Evolutionary conservation across 192 early-diverging fungal species (phyloP).

Genomic region (Diversispora epigaea): DNA sequence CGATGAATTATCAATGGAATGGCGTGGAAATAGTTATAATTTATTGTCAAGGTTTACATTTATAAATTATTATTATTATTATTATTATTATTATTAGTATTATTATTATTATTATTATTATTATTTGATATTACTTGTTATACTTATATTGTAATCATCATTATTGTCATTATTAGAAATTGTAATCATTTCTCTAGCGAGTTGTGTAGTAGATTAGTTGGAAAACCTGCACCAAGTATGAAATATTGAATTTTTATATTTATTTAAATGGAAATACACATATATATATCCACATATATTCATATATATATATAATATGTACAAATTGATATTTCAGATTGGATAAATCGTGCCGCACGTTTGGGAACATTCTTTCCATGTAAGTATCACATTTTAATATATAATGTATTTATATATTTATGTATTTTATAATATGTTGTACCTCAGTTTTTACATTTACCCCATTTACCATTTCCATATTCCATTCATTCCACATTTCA

Average conservation of each 20-base stretch:
- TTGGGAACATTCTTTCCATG: conserved; percentile 50
- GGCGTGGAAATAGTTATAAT: conserved; percentile 28
- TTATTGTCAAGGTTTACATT: conserved; percentile 18
- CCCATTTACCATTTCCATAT: neutral
- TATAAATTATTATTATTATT: neutral
- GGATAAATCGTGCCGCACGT: conserved; percentile 50
- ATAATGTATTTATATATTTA: neutral
- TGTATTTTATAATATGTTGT: neutral
- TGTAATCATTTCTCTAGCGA: conserved; percentile 30
- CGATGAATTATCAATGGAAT: conserved; percentile 21
- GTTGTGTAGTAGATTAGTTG: conserved; percentile 17
- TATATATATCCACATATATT: neutral
- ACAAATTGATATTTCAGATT: conserved; percentile 30
- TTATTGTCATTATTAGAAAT: conserved; percentile 17
- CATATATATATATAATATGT: neutral
- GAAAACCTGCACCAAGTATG: conserved; percentile 29
- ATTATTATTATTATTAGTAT: no score
- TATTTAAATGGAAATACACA: neutral
- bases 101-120: no score
- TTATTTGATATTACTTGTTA: no score
- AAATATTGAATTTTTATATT: neutral
- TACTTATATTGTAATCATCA: no score
- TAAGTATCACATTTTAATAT: neutral
- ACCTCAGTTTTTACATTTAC: conserved; percentile 6
- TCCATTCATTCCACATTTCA: neutral